Conservation (phyloP, 495 filamentous ascomycete genomes). For the Hypoxylon lienhwacheense region DNA sequence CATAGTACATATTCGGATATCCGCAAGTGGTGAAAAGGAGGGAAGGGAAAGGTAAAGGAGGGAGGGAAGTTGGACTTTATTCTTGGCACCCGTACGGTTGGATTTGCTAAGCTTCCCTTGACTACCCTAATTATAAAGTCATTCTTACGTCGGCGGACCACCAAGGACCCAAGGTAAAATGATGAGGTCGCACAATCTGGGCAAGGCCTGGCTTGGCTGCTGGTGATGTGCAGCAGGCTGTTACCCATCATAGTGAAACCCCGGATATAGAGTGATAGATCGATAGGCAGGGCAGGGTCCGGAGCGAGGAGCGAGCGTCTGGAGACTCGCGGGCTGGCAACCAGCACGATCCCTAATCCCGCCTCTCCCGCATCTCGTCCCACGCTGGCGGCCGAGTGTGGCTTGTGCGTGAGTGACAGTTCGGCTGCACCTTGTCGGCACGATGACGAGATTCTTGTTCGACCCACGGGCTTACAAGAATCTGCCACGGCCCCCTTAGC, state of each 20-base stretch:
- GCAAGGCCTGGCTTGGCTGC: conserved; percentile 24
- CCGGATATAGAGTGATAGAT: conserved; percentile 32
- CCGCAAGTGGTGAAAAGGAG: conserved; percentile 12
- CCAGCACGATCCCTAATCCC: conserved; percentile 22
- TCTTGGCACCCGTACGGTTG: conserved; percentile 31
- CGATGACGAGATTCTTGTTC: conserved; percentile 12
- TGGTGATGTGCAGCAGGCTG: conserved; percentile 10
- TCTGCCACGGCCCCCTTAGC: too few species aligned
- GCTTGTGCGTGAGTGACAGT: conserved; percentile 29
- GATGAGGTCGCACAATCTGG: conserved; percentile 22
- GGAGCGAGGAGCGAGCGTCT: conserved; percentile 12
- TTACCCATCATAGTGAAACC: conserved; percentile 25
- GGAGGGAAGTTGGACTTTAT: too few species aligned
- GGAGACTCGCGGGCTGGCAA: conserved; percentile 31
- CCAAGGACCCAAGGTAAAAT: conserved; percentile 10
- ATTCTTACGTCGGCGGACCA: conserved; percentile 20
- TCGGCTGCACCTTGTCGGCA: conserved; percentile 36
- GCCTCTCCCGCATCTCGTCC: conserved; percentile 33
- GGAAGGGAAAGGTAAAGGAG: neutral
- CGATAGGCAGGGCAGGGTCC: conserved; percentile 25
- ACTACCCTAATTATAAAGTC: conserved; percentile 22
- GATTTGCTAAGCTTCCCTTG: conserved; percentile 25
- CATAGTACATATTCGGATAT: conserved; percentile 32
- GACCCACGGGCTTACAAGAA: conserved; percentile 21
- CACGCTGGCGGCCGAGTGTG: conserved; percentile 28